Evolutionary conservation across 176 grass and related monocot genomes (phyloP).

Genomic region (Miscanthus lutarioriparius): DNA sequence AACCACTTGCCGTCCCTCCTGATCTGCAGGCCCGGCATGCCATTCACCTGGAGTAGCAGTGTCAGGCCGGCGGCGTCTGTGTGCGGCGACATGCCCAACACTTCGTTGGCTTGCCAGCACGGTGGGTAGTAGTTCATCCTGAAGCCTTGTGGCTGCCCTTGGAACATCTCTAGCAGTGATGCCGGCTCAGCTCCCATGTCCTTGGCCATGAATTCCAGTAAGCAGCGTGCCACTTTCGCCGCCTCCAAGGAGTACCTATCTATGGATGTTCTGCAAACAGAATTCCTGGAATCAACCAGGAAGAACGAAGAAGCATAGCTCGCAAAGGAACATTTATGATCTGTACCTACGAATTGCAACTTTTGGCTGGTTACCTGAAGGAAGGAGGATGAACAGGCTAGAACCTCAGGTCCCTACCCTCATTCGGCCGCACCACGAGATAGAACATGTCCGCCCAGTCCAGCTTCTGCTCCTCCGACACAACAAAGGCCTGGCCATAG

Average conservation of each 20-base stretch:
- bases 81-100: constrained; percentile 60
- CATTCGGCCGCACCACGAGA: constrained; percentile 23
- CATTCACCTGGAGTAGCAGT: constrained; percentile 48
- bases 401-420: constrained; percentile 34
- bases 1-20: constrained; percentile 51
- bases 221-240: constrained; percentile 26
- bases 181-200: constrained; percentile 45
- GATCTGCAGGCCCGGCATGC: constrained; percentile 54
- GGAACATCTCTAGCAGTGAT: constrained; percentile 26
- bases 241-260: constrained; percentile 52
- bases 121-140: constrained; percentile 67
- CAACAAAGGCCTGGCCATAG: constrained; percentile 50
- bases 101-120: constrained; percentile 40
- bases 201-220: constrained; percentile 44
- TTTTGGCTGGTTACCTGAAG: constrained; percentile 9
- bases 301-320: too few relatives aligned
- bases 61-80: constrained; percentile 44
- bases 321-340: too few relatives aligned
- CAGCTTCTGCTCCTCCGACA: constrained; percentile 49
- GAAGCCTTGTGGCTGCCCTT: constrained; percentile 42
- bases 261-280: constrained; percentile 38
- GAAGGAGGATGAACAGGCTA: constrained; percentile 43
- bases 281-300: too few relatives aligned
- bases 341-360: neutral
- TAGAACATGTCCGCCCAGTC: constrained; percentile 52